Evolutionary conservation across 768 basidiomycete genomes (phyloP), one percentile per base, ranked within the genome.

Genomic region (Rhizopogon salebrosus): DNA sequence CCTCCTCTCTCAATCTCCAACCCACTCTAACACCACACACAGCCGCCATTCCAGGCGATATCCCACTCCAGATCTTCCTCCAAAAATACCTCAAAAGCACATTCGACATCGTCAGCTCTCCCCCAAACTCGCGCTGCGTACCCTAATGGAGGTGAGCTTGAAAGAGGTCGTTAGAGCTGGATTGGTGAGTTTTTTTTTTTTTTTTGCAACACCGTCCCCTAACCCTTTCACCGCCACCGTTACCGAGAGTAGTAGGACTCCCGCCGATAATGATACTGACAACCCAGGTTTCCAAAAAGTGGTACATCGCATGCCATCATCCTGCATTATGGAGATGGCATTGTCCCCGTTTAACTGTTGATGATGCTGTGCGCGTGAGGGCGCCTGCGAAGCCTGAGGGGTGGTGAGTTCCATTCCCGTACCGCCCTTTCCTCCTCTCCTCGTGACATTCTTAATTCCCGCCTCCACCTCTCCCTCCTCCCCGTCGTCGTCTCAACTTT

Each of bases 1-100:
- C 37, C n/a, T 10, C 22, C 22, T 50, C 6, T 31, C 34, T 11
- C 24, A 40, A n/a, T n/a, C n/a, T 79, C n/a, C n/a, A n/a, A n/a
- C 20, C 27, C 52, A 24, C 55, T n/a, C n/a, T n/a, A n/a, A n/a
- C n/a, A n/a, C n/a, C n/a, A n/a, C n/a, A n/a, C n/a, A n/a, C n/a
- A 88, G 88, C 87, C 10, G 83, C 86, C 67, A 74, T 90, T 56
- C 92, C 92, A 0, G 89, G 90, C 29, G 92, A 94, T 60, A 89
- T 94, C 29, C 82, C 80, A 9, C 75, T 89, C 5, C 92, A 93
- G 64, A 91, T 95, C 40, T 76, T 87, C 1, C 79, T 95, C 16
- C 82, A 93, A 67, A 90, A 92, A 66, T 94, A 95, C 59, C 79
- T 80, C 31, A 82, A 78, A 59, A 87, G 87, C 11, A 87, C 89